Percentiles rank a stretch among this genome's conserved stretches.
These are phyloP conservation scores for Rosa lucieae DNA, from an alignment of 306 rosid species.

Conservation along the genomic window DNA sequence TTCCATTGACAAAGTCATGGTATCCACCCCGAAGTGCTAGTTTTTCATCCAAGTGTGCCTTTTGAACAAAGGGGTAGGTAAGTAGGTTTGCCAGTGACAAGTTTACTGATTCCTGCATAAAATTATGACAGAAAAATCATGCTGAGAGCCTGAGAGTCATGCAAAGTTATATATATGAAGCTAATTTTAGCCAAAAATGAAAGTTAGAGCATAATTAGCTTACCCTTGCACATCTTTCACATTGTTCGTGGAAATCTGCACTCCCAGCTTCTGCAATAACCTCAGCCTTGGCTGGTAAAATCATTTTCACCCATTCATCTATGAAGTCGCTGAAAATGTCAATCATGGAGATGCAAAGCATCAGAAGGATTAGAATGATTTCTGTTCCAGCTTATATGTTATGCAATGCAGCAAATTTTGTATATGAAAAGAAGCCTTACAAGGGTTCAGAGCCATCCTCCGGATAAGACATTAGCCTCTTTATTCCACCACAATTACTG, in stretches of 20 bases:
- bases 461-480: slow-evolving; percentile 62
- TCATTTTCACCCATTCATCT: slow-evolving; percentile 69
- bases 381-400: too few species aligned
- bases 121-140: neutral
- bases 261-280: slow-evolving; percentile 24
- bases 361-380: neutral
- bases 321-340: slow-evolving; percentile 53
- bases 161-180: too few species aligned
- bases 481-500: slow-evolving; percentile 57
- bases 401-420: neutral
- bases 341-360: neutral
- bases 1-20: slow-evolving; percentile 61
- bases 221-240: slow-evolving; percentile 48
- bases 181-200: neutral
- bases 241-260: slow-evolving; percentile 15
- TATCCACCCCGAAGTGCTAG: slow-evolving; percentile 45
- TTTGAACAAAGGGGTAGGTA: slow-evolving; percentile 53
- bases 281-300: slow-evolving; percentile 45
- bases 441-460: slow-evolving; percentile 41
- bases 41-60: slow-evolving; percentile 18
- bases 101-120: slow-evolving; percentile 58
- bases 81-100: slow-evolving; percentile 48
- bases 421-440: slow-evolving; percentile 28
- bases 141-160: too few species aligned
- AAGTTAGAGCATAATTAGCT: neutral